Conservation (phyloP, 495 filamentous ascomycete genomes). For the Aspergillus affinis region DNA sequence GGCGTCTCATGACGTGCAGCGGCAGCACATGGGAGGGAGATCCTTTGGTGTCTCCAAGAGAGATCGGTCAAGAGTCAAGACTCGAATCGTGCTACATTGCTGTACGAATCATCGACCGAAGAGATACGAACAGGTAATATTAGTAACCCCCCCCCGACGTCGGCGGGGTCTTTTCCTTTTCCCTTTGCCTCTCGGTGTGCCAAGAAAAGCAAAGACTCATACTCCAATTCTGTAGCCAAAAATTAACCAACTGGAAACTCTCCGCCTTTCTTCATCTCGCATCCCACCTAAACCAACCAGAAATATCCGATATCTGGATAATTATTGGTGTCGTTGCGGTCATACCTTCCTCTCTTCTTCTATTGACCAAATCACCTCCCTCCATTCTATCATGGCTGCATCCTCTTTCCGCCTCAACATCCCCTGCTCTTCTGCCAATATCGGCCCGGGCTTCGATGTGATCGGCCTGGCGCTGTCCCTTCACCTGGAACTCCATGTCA, state of each 20-base stretch:
- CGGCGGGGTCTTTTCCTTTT: slow-evolving; percentile 26
- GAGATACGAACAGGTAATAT: too few relatives aligned
- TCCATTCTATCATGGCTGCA: slow-evolving; percentile 26
- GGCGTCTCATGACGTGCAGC: background rate
- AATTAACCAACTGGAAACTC: background rate
- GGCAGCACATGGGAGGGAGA: background rate
- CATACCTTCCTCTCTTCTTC: background rate
- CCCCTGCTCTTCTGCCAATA: slow-evolving; percentile 93
- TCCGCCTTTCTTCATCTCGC: background rate
- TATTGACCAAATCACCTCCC: background rate
- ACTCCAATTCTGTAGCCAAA: background rate
- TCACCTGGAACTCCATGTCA: slow-evolving; percentile 81
- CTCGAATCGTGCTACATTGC: too few relatives aligned
- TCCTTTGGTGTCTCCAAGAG: too few relatives aligned
- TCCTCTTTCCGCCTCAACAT: slow-evolving; percentile 61
- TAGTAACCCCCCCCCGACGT: slow-evolving; percentile 35
- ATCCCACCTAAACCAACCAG: background rate
- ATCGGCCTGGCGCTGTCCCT: slow-evolving; percentile 91
- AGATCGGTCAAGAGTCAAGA: too few relatives aligned
- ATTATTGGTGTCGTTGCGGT: background rate
- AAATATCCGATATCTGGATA: background rate
- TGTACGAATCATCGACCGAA: too few relatives aligned
- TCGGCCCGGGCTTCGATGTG: slow-evolving; percentile 95
- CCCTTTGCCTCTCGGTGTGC: slow-evolving; percentile 20
- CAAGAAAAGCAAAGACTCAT: slow-evolving; percentile 23